These are phyloP conservation scores for Candida xiaguanensis DNA, from an alignment of 805 yeast species.

Conservation along the genomic window DNA sequence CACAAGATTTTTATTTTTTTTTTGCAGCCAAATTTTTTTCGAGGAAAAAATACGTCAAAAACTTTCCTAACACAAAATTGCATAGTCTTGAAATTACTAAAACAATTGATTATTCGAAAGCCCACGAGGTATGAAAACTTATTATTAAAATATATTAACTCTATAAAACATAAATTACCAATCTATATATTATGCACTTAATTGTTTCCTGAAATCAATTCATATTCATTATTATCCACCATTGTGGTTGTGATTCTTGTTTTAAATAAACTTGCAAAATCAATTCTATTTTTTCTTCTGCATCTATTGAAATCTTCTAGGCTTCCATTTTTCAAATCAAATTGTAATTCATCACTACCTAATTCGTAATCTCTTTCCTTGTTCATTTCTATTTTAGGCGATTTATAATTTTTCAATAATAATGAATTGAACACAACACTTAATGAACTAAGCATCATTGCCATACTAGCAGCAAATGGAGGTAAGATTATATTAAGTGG, in stretches of 20 bases:
- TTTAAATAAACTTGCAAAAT: neutral
- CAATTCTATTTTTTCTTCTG: slow-evolving; percentile 5
- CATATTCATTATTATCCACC: slow-evolving; percentile 6
- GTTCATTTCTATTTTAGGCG: slow-evolving; percentile 20
- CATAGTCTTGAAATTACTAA: neutral
- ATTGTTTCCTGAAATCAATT: slow-evolving; percentile 8
- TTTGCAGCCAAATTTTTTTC: slow-evolving; percentile 2
- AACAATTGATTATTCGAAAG: neutral
- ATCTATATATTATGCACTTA: neutral
- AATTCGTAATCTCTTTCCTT: slow-evolving; percentile 19
- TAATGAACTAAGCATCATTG: slow-evolving; percentile 91
- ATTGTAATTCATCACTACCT: slow-evolving; percentile 13
- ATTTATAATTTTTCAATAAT: slow-evolving; percentile 62
- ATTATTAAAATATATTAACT: neutral
- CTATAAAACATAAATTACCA: neutral
- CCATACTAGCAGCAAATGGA: slow-evolving; percentile 85
- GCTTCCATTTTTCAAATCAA: slow-evolving; percentile 23
- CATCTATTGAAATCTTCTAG: slow-evolving; percentile 21
- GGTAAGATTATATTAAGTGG: slow-evolving; percentile 76
- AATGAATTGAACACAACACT: slow-evolving; percentile 84
- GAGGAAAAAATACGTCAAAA: slow-evolving; percentile 5
- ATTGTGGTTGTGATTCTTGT: neutral
- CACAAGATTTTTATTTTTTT: neutral
- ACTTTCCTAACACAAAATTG: slow-evolving; percentile 1
- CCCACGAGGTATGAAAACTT: slow-evolving; percentile 2